These are phyloP conservation scores for Colletotrichum kahawae DNA, from an alignment of 2,329 filamentous ascomycete genomes.

Conservation along the genomic window DNA sequence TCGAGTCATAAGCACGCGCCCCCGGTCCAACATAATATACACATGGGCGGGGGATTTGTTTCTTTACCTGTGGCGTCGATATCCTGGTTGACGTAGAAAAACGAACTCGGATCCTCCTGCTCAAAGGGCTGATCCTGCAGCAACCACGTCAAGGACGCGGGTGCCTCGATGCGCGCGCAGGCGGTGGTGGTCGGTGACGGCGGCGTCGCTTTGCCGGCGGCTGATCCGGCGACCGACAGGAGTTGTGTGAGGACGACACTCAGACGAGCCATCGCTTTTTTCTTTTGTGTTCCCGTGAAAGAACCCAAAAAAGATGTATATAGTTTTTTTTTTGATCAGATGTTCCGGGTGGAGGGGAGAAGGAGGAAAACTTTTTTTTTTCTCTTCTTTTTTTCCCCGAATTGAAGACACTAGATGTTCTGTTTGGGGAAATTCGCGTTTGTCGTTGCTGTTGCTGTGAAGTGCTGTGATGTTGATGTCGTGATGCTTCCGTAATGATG, in stretches of 20 bases:
- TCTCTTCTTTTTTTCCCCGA: background rate
- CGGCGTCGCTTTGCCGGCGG: background rate
- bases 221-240: conserved; percentile 4
- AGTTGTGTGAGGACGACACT: conserved; percentile 7
- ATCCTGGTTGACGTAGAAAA: conserved; percentile 23
- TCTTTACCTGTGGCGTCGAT: conserved; percentile 16
- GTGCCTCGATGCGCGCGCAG: conserved; percentile 13
- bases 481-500: background rate
- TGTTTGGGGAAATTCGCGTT: background rate
- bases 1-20: background rate
- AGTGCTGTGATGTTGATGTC: background rate
- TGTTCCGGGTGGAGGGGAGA: background rate
- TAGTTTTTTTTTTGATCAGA: background rate
- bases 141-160: conserved; percentile 13
- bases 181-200: background rate
- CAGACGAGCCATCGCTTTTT: conserved; percentile 15
- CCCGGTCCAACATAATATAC: fast-evolving
- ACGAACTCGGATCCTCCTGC: conserved; percentile 17
- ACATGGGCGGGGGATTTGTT: background rate
- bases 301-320: background rate
- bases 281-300: background rate
- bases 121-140: conserved; percentile 20
- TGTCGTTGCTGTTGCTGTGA: no score
- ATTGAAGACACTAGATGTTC: background rate
- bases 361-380: background rate